Evolutionary conservation across 2,329 filamentous ascomycete species (phyloP), one percentile per base, ranked within the genome.

Genomic region (Exserohilum rostratum): DNA sequence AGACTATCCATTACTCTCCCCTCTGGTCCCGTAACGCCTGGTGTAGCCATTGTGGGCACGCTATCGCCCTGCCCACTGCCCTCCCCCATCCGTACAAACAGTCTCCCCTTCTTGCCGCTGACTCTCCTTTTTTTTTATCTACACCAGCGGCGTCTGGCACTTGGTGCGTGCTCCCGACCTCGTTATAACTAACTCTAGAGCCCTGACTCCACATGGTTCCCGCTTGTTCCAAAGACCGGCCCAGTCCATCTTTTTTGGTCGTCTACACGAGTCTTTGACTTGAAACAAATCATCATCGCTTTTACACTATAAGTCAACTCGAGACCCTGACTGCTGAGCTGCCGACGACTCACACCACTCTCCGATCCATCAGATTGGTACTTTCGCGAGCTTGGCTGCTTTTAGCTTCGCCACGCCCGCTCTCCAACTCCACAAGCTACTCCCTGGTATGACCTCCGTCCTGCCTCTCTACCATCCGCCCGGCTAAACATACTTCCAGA

Each of bases 131-230:
- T 60, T 44, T 45, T 45, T 34, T 29, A 60, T 58, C 15, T 48
- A 57, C 53, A 31, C 51, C 60, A 49, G 58, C 62, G 58, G 59
- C 53, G 45, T 66, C 60, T 62, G 60, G 68, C 68, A 62, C 66
- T 35, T 72, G 70, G 70, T 72, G 60, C 69, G 72, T 75, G 71
- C 71, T 66, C 59, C 49, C 53, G 53, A 61, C 52, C 58, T 62
- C 51, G 55, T 55, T 64, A 62, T 64, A 67, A 66, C 63, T 65
- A 55, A 66, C 53, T 46, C 63, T 58, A 55, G 52, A 53, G 55
- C 58, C 67, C 61, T 56, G 64, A 55, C 64, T 68, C 69, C 67
- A 69, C 62, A 65, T 68, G 51, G 66, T 57, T 65, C 59, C 60
- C 60, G 60, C 35, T 48, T 59, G 50, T 50, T 55, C 62, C 50